Conservation (phyloP, 2,329 filamentous ascomycete species). For the Beauveria scarabaeidicola region DNA sequence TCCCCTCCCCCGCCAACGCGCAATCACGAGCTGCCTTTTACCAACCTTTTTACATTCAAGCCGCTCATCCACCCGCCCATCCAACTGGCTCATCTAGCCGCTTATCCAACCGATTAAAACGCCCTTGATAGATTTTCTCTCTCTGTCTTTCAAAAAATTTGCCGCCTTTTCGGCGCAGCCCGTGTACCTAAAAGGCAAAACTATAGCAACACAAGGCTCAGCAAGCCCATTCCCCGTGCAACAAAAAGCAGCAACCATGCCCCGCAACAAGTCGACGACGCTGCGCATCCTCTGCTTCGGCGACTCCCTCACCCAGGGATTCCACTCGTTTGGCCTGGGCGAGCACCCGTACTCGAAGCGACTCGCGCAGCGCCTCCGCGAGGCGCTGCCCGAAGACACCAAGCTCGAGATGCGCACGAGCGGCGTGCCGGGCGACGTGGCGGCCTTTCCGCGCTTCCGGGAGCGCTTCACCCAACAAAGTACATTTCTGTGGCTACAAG, state of each 20-base stretch:
- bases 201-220: too few species aligned
- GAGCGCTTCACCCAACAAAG: constrained; percentile 27
- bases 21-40: too few species aligned
- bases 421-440: constrained; percentile 45
- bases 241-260: constrained; percentile 14
- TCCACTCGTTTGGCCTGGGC: constrained; percentile 30
- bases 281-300: constrained; percentile 56
- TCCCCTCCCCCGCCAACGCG: too few species aligned
- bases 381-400: constrained; percentile 32
- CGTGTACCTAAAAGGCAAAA: too few species aligned
- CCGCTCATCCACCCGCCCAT: too few species aligned
- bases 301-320: constrained; percentile 55
- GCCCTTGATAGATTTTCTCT: too few species aligned
- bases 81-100: too few species aligned
- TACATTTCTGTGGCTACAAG: constrained; percentile 20
- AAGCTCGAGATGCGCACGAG: constrained; percentile 38
- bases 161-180: too few species aligned
- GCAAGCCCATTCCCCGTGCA: too few species aligned
- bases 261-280: constrained; percentile 18
- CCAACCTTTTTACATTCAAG: too few species aligned
- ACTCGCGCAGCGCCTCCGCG: constrained; percentile 38
- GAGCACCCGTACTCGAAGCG: constrained; percentile 46
- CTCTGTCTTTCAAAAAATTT: too few species aligned
- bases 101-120: too few species aligned
- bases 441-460: constrained; percentile 24